Evolutionary conservation across 2,329 filamentous ascomycete genomes (phyloP).

Genomic region (Stachybotrys echinatus): DNA sequence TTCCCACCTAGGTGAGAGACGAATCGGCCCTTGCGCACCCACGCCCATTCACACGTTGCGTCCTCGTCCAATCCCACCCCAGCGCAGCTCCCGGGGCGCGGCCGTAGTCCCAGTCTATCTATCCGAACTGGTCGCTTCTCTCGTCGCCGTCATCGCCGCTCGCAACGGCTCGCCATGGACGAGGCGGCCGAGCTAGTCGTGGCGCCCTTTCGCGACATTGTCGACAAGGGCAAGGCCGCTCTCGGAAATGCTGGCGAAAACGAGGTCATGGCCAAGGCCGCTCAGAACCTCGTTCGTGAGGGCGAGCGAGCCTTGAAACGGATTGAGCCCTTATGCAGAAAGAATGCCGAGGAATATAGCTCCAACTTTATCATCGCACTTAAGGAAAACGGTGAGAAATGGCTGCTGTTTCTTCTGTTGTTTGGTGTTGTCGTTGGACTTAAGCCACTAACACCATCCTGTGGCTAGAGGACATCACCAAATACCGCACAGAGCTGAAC

Average conservation of each 20-base stretch:
- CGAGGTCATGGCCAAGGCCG: constrained; percentile 43
- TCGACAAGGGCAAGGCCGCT: constrained; percentile 44
- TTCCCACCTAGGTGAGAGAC: background rate
- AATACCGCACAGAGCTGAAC: constrained; percentile 40
- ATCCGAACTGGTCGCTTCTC: too few relatives aligned
- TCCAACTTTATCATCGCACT: constrained; percentile 44
- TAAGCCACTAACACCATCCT: background rate
- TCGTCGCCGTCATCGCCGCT: too few relatives aligned
- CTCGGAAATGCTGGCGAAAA: constrained; percentile 40
- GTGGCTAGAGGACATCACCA: constrained; percentile 42
- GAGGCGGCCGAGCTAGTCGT: constrained; percentile 39
- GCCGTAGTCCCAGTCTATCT: too few relatives aligned
- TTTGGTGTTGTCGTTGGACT: background rate
- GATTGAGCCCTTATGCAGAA: constrained; percentile 46
- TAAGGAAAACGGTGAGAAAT: constrained; percentile 45
- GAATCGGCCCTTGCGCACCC: background rate
- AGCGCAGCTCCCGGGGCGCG: too few relatives aligned
- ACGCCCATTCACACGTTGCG: too few relatives aligned
- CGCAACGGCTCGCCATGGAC: too few relatives aligned
- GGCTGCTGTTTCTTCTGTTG: background rate
- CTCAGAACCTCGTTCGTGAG: constrained; percentile 40
- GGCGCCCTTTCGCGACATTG: constrained; percentile 46
- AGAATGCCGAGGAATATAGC: constrained; percentile 43
- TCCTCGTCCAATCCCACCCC: background rate
- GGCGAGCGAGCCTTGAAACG: constrained; percentile 43